phyloP scores from a whole-genome alignment of 2,329 filamentous ascomycete genomes.

The Zelopaecilomyces penicillatus region DNA sequence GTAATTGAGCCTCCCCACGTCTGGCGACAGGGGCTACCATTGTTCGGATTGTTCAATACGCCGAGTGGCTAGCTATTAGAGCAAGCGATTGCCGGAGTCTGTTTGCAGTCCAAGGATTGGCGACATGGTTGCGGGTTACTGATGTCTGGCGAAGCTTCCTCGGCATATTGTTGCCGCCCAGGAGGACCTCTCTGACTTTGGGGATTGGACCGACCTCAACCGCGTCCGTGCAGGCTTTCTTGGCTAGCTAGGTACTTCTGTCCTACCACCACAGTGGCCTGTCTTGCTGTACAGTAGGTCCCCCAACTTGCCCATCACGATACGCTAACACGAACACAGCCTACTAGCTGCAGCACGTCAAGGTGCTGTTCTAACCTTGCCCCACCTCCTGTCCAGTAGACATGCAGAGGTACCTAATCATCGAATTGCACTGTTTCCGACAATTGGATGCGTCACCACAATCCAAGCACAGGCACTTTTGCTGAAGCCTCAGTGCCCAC shows the following conservation, averaged over 20 bases:
- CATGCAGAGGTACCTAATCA: no score
- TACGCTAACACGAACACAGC: no score
- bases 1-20: conserved; percentile 9
- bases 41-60: background rate
- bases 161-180: background rate
- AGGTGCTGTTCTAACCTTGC: no score
- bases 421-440: no score
- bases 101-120: background rate
- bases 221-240: background rate
- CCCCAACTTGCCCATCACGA: background rate
- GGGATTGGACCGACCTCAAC: conserved; percentile 1
- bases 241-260: background rate
- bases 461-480: no score
- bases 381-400: no score
- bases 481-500: no score
- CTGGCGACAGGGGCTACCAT: conserved; percentile 6
- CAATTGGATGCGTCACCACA: no score
- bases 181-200: background rate
- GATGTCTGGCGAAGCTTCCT: background rate
- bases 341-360: no score
- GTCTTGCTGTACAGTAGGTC: background rate
- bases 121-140: conserved; percentile 3
- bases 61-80: background rate
- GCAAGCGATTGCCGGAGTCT: background rate
- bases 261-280: no score